These are phyloP conservation scores for Grigorovia humatica DNA, from an alignment of 805 yeast species.

Conservation along the genomic window DNA sequence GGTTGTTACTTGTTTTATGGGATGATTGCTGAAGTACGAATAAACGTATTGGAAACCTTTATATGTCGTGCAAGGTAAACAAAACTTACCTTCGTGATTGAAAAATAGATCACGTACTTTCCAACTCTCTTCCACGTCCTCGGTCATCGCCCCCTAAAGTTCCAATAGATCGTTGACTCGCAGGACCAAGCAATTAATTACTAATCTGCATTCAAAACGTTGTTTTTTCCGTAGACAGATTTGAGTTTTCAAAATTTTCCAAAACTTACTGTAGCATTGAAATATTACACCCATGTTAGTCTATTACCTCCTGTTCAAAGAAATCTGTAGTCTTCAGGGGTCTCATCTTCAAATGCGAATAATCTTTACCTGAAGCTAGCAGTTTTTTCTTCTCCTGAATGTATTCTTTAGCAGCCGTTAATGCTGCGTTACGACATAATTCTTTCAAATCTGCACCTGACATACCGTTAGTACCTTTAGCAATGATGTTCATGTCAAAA, in stretches of 20 bases:
- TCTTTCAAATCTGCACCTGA: conserved; percentile 92
- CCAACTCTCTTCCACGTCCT: not conserved
- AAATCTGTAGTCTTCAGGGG: conserved; percentile 61
- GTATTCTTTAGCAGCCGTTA: conserved; percentile 79
- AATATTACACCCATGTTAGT: not conserved
- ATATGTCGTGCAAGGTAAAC: conserved; percentile 78
- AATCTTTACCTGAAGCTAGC: conserved; percentile 4
- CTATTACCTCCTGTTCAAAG: not conserved
- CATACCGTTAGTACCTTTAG: conserved; percentile 54
- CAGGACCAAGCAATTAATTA: no score
- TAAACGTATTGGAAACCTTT: conserved; percentile 51
- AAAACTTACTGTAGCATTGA: not conserved
- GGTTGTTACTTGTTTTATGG: not conserved
- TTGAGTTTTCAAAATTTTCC: not conserved
- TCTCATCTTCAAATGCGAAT: conserved; percentile 37
- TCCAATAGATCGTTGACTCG: no score
- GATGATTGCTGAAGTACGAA: not conserved
- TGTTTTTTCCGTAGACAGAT: no score
- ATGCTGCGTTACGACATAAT: conserved; percentile 85
- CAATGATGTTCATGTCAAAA: conserved; percentile 54
- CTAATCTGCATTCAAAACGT: no score
- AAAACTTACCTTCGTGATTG: conserved; percentile 88
- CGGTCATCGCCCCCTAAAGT: not conserved
- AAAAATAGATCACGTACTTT: conserved; percentile 27
- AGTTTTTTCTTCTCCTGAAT: conserved; percentile 43